Evolutionary conservation across 2,329 filamentous ascomycete genomes (phyloP).

Genomic region (Nigrograna mackinnonii): DNA sequence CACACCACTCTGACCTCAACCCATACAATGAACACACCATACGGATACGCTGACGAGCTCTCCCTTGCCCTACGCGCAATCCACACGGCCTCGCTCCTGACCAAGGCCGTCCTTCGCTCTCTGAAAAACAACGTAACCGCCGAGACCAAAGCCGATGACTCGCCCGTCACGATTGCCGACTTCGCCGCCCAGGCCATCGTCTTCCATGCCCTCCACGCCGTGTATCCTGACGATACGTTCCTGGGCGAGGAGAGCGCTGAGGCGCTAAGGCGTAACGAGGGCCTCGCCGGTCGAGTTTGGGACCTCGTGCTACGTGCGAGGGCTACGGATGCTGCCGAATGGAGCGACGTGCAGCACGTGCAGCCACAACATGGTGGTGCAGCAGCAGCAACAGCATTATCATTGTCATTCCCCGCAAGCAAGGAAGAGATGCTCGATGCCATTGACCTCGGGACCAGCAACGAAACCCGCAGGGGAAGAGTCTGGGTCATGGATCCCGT

Average conservation of each 20-base stretch:
- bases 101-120: constrained; percentile 55
- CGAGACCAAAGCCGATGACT: constrained; percentile 61
- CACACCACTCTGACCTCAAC: background rate
- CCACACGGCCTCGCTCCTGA: constrained; percentile 60
- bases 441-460: constrained; percentile 62
- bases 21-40: constrained; percentile 9
- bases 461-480: constrained; percentile 47
- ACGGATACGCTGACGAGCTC: constrained; percentile 31
- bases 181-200: constrained; percentile 67
- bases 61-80: constrained; percentile 47
- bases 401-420: constrained; percentile 42
- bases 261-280: constrained; percentile 53
- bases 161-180: constrained; percentile 66
- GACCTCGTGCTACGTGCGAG: constrained; percentile 50
- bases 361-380: constrained; percentile 6
- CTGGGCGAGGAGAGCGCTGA: constrained; percentile 65
- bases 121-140: constrained; percentile 51
- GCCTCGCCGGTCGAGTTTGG: constrained; percentile 59
- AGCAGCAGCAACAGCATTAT: background rate
- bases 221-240: constrained; percentile 61
- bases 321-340: background rate
- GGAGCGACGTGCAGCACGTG: constrained; percentile 22
- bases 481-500: constrained; percentile 69
- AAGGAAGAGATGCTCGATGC: constrained; percentile 62
- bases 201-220: constrained; percentile 58